Evolutionary conservation across 192 early-diverging fungal species (phyloP), one percentile per base, ranked within the genome.

Genomic region (Coemansia sp.): DNA sequence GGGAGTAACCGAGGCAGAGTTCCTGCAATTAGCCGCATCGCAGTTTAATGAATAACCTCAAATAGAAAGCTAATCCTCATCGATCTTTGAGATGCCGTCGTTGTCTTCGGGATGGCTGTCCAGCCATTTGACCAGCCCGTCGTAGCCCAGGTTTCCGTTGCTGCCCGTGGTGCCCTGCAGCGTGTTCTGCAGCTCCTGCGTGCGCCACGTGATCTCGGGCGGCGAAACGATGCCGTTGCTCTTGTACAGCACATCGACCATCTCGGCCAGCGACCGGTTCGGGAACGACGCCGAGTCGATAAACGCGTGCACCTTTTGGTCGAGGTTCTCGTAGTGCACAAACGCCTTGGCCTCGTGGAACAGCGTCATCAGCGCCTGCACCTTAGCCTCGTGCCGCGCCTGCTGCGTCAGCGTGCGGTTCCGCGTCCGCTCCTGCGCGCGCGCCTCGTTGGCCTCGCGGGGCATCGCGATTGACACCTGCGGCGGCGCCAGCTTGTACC

Each of bases 71-170:
- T n/a, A n/a, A n/a, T n/a, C n/a, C 34, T 35, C 34, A 11, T 35
- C n/a, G n/a, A n/a, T n/a, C n/a, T n/a, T n/a, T n/a, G n/a, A n/a
- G 2, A 36, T 36, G 34, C 34, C 34, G 1, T 36, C 34, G 34
- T 11, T n/a, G 34, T 36, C 34, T 36, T 36, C 12, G 12, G 11
- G 4, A n/a, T 74, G 64, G 14, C 40, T 35, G 9, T 74, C 52
- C 8, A 63, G 50, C 70, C 70, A 74, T 27, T 54, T 26, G 15
- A 79, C 67, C 62, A 92, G 87, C 12, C 88, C 88, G 23, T 88
- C 86, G 35, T 66, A 48, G 40, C 71, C 70, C 58, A 83, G 86
- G 49, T 89, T 79, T 32, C 64, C 55, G 15, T 79, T 40, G 50
- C 79, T 72, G 27, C 73, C 73, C 0, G 62, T 53, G 17, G 73